Percentiles rank a stretch among this genome's conserved stretches.
These are phyloP conservation scores for Amaranthus cruentus DNA, from an alignment of 148 eudicot genomes.

Conservation along the genomic window DNA sequence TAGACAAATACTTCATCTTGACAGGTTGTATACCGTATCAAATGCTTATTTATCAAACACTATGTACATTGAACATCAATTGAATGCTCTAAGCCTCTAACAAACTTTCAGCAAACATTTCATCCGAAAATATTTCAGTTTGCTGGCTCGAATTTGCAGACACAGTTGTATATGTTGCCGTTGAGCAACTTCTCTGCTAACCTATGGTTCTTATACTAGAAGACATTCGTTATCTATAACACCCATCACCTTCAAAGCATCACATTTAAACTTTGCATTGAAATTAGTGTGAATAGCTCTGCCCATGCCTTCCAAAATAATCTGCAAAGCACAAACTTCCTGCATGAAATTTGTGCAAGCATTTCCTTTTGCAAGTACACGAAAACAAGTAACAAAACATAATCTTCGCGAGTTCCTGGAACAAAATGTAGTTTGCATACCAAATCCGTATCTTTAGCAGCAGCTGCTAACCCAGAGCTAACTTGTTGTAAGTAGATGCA, in stretches of 20 bases:
- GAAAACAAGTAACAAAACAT: too few relatives aligned
- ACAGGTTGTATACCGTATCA: too few relatives aligned
- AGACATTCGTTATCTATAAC: too few relatives aligned
- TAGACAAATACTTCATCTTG: too few relatives aligned
- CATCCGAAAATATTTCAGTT: neutral
- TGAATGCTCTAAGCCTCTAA: too few relatives aligned
- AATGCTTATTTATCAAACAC: too few relatives aligned
- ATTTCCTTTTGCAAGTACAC: neutral
- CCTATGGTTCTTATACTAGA: conserved; percentile 66
- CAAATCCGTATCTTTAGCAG: conserved; percentile 97
- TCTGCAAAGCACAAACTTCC: conserved; percentile 39
- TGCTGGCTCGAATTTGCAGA: conserved; percentile 85
- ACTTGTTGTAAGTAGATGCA: conserved; percentile 95
- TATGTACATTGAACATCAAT: too few relatives aligned
- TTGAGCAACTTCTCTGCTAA: conserved; percentile 82
- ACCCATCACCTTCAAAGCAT: conserved; percentile 75
- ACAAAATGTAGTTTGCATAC: conserved; percentile 29
- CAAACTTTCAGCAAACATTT: neutral
- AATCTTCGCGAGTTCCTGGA: too few relatives aligned
- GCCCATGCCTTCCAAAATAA: conserved; percentile 99
- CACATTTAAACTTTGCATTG: conserved; percentile 80
- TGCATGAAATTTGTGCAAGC: neutral
- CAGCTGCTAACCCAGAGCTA: conserved; percentile 92
- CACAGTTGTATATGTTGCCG: conserved; percentile 88
- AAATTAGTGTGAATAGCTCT: conserved; percentile 87